Evolutionary conservation across 2,329 filamentous ascomycete genomes (phyloP).

Genomic region (Paecilomyces sp.): DNA sequence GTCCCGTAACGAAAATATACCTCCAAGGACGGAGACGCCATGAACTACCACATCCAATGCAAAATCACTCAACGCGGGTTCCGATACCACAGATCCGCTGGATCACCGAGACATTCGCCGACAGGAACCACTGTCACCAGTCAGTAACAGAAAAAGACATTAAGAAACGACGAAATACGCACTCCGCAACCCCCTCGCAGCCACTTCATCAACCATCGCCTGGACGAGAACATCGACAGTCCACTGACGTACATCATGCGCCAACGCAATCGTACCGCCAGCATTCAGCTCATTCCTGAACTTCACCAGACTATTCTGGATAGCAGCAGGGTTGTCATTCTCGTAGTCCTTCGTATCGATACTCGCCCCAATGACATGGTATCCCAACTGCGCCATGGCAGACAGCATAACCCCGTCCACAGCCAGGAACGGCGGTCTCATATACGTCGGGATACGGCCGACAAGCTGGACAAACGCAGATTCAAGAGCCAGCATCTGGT

Average conservation of each 20-base stretch:
- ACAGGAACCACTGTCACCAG: constrained; percentile 42
- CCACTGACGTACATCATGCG: constrained; percentile 31
- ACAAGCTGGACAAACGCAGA: constrained; percentile 31
- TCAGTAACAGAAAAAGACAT: background rate
- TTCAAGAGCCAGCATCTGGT: constrained; percentile 38
- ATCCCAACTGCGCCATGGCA: constrained; percentile 35
- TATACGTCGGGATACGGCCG: constrained; percentile 41
- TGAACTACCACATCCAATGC: background rate
- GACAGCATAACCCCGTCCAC: constrained; percentile 23
- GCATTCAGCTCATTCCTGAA: constrained; percentile 23
- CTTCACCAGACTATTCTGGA: constrained; percentile 21
- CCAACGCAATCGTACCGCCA: constrained; percentile 25
- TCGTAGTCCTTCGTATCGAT: constrained; percentile 40
- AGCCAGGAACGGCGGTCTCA: constrained; percentile 40
- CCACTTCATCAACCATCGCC: constrained; percentile 30
- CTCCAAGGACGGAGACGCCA: background rate
- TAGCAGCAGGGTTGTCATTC: constrained; percentile 22
- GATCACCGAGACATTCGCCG: constrained; percentile 51
- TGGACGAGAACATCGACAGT: constrained; percentile 27
- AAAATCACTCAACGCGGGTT: constrained; percentile 3
- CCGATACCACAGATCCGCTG: constrained; percentile 47
- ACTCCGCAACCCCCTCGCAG: constrained; percentile 33
- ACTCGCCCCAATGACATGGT: constrained; percentile 37
- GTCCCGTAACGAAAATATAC: background rate
- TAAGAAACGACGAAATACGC: constrained; percentile 6